phyloP scores from a whole-genome alignment of 2,329 filamentous ascomycete genomes.

The Lecanoromycetidae sp. region DNA sequence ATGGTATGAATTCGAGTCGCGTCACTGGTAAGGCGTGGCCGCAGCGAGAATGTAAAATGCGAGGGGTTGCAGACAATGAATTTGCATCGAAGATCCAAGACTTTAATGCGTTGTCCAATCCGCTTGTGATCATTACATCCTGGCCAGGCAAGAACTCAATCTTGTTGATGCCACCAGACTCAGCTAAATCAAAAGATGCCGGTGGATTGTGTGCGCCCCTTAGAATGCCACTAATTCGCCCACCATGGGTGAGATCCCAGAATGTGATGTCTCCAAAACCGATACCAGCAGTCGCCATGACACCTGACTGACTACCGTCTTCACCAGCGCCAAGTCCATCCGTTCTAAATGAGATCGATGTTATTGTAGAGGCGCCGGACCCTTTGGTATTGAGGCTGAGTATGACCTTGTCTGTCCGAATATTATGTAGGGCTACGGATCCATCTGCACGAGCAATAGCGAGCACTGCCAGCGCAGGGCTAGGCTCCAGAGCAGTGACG shows the following conservation, averaged over 20 bases:
- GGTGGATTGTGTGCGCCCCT: conserved; percentile 79
- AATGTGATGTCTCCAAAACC: conserved; percentile 80
- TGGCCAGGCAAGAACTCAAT: conserved; percentile 84
- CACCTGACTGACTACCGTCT: conserved; percentile 71
- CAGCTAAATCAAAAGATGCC: conserved; percentile 37
- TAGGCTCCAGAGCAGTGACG: conserved; percentile 77
- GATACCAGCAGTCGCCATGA: conserved; percentile 81
- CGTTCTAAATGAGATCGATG: conserved; percentile 77
- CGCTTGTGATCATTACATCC: conserved; percentile 78
- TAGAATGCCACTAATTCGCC: conserved; percentile 73
- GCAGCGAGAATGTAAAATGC: conserved; percentile 71
- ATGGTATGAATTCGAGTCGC: conserved; percentile 70
- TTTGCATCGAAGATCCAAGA: conserved; percentile 94
- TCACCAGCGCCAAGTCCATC: conserved; percentile 80
- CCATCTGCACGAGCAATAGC: conserved; percentile 80
- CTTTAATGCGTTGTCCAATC: conserved; percentile 83
- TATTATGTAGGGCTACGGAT: conserved; percentile 65
- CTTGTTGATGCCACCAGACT: conserved; percentile 69
- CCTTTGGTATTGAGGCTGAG: conserved; percentile 57
- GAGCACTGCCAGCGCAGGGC: conserved; percentile 70
- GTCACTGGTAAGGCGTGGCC: conserved; percentile 83
- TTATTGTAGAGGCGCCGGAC: conserved; percentile 47
- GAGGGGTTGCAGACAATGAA: conserved; percentile 75
- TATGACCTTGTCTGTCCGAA: conserved; percentile 62
- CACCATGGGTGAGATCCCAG: conserved; percentile 88